These are phyloP conservation scores for Myxozyma sirexii DNA, from an alignment of 805 yeast species.

Conservation along the genomic window DNA sequence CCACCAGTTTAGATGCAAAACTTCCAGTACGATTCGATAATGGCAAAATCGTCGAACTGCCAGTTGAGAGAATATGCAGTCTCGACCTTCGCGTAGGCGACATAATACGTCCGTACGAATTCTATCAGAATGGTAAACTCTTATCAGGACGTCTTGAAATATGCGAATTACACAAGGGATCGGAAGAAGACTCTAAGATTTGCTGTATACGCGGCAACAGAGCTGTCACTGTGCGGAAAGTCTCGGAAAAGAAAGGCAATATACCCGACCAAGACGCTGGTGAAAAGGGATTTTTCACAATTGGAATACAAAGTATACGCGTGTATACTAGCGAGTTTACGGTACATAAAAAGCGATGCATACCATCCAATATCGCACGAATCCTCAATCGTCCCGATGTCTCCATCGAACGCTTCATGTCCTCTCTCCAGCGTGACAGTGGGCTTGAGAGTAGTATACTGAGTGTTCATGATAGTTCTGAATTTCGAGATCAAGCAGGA, in stretches of 20 bases:
- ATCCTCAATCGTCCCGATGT: background rate
- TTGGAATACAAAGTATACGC: no score
- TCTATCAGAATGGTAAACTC: background rate
- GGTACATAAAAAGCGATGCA: background rate
- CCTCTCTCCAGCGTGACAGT: background rate
- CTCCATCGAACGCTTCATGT: background rate
- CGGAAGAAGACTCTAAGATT: background rate
- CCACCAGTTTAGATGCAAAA: background rate
- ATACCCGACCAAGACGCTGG: background rate
- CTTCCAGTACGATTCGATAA: conserved; percentile 21
- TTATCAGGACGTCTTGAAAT: conserved; percentile 6
- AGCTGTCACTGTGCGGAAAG: conserved; percentile 1
- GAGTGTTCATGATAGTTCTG: background rate
- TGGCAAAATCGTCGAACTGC: background rate
- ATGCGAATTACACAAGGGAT: background rate
- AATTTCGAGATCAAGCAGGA: background rate
- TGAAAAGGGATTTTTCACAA: no score
- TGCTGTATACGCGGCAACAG: background rate
- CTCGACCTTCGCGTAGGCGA: conserved; percentile 26
- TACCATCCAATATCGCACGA: background rate
- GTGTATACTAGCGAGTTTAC: no score
- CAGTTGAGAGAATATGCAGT: conserved; percentile 10
- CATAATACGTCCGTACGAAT: conserved; percentile 12
- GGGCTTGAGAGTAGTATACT: background rate
- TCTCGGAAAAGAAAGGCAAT: background rate